Evolutionary conservation across 768 basidiomycete genomes (phyloP).

Genomic region (Coprinellus micaceus): DNA sequence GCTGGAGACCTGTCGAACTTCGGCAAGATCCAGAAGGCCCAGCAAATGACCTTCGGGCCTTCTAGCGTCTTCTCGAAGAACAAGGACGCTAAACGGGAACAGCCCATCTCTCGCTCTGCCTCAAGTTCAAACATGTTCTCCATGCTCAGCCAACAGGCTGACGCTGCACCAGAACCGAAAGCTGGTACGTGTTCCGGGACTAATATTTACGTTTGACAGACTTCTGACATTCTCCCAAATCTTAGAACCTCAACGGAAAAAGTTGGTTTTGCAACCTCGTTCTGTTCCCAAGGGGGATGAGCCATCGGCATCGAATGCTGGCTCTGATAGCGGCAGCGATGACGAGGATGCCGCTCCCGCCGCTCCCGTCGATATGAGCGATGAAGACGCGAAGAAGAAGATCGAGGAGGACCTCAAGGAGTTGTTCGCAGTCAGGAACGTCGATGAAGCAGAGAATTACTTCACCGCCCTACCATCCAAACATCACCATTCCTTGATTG

Average conservation of each 20-base stretch:
- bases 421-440: conserved; percentile 78
- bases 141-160: conserved; percentile 65
- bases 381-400: conserved; percentile 66
- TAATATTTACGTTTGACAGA: not conserved
- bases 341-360: conserved; percentile 44
- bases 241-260: conserved; percentile 53
- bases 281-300: conserved; percentile 55
- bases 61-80: conserved; percentile 71
- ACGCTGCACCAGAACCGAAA: conserved; percentile 45
- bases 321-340: conserved; percentile 45
- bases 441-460: conserved; percentile 87
- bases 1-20: conserved; percentile 86
- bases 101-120: conserved; percentile 73
- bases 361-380: conserved; percentile 48
- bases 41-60: conserved; percentile 77
- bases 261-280: conserved; percentile 75
- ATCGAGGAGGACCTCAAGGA: conserved; percentile 82
- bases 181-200: conserved; percentile 41
- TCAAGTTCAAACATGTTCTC: conserved; percentile 87
- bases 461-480: conserved; percentile 68
- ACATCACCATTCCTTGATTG: conserved; percentile 64
- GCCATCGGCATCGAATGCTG: conserved; percentile 42
- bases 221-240: conserved; percentile 1
- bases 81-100: conserved; percentile 64
- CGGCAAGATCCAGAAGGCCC: conserved; percentile 73